Percentiles rank a stretch among this genome's conserved stretches.
Evolutionary conservation across 2,329 filamentous ascomycete genomes (phyloP).

Genomic region (Chaetothyriales sp.): DNA sequence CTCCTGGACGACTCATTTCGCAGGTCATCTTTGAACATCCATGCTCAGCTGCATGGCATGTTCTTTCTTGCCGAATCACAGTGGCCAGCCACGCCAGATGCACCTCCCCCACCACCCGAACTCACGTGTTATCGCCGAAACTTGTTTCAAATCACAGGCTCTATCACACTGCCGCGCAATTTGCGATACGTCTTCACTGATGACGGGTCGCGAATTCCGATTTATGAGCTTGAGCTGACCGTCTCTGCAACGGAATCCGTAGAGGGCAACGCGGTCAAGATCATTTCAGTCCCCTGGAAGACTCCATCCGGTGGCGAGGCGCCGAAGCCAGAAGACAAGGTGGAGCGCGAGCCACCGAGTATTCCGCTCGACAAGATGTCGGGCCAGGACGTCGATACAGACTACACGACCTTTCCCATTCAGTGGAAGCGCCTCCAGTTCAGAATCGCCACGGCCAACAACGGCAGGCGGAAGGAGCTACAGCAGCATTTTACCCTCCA

Average conservation of each 20-base stretch:
- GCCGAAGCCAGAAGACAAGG: conserved; percentile 42
- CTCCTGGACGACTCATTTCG: conserved; percentile 47
- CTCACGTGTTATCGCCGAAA: conserved; percentile 93
- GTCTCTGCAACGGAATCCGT: conserved; percentile 92
- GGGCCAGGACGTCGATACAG: conserved; percentile 59
- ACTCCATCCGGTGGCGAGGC: conserved; percentile 62
- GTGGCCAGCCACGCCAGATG: conserved; percentile 44
- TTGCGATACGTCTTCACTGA: conserved; percentile 72
- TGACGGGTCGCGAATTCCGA: conserved; percentile 68
- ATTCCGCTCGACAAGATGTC: conserved; percentile 58
- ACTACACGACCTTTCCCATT: conserved; percentile 81
- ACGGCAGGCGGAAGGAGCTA: conserved; percentile 82
- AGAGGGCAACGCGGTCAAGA: conserved; percentile 77
- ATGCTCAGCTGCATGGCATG: conserved; percentile 54
- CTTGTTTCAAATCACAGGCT: conserved; percentile 89
- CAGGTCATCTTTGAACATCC: conserved; percentile 42
- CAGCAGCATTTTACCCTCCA: conserved; percentile 92
- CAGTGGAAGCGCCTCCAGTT: conserved; percentile 92
- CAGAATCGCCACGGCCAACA: conserved; percentile 89
- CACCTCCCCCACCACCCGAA: conserved; percentile 48
- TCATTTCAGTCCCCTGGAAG: conserved; percentile 97
- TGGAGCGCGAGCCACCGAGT: conserved; percentile 74
- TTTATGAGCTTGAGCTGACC: conserved; percentile 69
- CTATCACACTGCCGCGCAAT: conserved; percentile 64
- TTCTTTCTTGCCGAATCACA: conserved; percentile 55